A percentile compares a stretch with the other conserved stretches of the same genome.
These are phyloP conservation scores for Bocquillonia castaneifolia DNA, from an alignment of 441 rosid species.

Conservation along the genomic window DNA sequence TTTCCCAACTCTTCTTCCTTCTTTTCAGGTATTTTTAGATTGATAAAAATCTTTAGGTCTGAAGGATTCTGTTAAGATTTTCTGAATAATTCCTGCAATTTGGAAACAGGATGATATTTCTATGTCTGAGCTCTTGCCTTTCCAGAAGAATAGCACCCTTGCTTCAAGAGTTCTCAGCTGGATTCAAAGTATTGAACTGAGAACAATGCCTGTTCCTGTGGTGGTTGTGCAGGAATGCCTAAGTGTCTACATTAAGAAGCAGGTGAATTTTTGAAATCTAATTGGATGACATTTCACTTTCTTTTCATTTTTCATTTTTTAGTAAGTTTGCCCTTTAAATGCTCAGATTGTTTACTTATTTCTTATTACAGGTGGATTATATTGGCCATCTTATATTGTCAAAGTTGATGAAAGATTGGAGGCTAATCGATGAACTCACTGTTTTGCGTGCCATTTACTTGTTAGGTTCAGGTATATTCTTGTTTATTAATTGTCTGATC, in stretches of 20 bases:
- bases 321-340: not conserved
- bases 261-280: slow-evolving; percentile 46
- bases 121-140: slow-evolving; percentile 71
- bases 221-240: slow-evolving; percentile 87
- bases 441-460: slow-evolving; percentile 90
- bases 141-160: slow-evolving; percentile 87
- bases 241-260: slow-evolving; percentile 60
- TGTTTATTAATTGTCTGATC: slow-evolving; percentile 20
- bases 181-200: slow-evolving; percentile 62
- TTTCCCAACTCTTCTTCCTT: slow-evolving; percentile 88
- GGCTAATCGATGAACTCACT: slow-evolving; percentile 88
- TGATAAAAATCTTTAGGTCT: slow-evolving; percentile 14
- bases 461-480: slow-evolving; percentile 78
- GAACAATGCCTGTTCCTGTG: slow-evolving; percentile 60
- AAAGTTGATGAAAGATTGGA: slow-evolving; percentile 90
- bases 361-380: slow-evolving; percentile 58
- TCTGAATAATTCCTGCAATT: slow-evolving; percentile 5
- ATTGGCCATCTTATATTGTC: slow-evolving; percentile 71
- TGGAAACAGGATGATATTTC: slow-evolving; percentile 49
- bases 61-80: not conserved
- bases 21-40: slow-evolving; percentile 51
- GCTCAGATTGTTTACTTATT: not conserved
- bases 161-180: slow-evolving; percentile 66
- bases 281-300: slow-evolving; percentile 7
- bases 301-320: not conserved